These are phyloP conservation scores for Pseudogymnoascus sp. DNA, from an alignment of 2,329 filamentous ascomycete genomes.

Conservation along the genomic window DNA sequence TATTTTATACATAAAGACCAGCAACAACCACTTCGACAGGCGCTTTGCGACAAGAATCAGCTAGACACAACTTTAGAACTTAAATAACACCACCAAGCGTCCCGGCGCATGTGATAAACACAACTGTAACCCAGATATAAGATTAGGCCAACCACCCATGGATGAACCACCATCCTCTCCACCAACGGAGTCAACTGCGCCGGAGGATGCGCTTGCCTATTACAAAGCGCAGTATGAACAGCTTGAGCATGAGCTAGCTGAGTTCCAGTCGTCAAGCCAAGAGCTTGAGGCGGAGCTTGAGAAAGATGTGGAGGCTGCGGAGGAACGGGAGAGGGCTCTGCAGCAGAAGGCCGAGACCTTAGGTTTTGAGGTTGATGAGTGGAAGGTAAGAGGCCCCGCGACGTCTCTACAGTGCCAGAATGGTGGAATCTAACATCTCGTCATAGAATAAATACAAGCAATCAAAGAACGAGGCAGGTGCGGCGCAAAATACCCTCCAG, in stretches of 20 bases:
- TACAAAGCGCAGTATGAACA: conserved; percentile 96
- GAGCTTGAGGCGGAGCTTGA: conserved; percentile 92
- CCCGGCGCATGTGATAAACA: conserved; percentile 5
- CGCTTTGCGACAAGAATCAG: neutral
- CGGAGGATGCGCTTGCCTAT: conserved; percentile 76
- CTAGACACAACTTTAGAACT: neutral
- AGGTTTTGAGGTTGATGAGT: conserved; percentile 89
- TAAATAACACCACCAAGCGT: neutral
- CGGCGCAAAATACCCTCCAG: conserved; percentile 76
- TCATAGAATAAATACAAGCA: conserved; percentile 87
- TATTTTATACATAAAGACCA: conserved; percentile 1
- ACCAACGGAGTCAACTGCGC: conserved; percentile 43
- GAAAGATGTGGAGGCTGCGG: conserved; percentile 89
- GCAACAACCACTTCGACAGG: neutral
- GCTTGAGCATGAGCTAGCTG: conserved; percentile 80
- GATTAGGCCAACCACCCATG: neutral
- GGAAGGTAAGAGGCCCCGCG: conserved; percentile 61
- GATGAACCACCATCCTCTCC: conserved; percentile 54
- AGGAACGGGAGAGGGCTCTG: conserved; percentile 80
- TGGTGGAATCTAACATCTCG: conserved; percentile 17
- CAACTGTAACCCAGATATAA: neutral
- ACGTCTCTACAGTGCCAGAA: conserved; percentile 9
- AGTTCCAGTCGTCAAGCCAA: conserved; percentile 89
- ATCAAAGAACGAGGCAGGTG: conserved; percentile 77
- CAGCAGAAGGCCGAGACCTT: conserved; percentile 81